Percentiles rank a stretch among this genome's conserved stretches.
Conservation (phyloP, 352 stramenopile species). For the Phytopythium litorale region DNA sequence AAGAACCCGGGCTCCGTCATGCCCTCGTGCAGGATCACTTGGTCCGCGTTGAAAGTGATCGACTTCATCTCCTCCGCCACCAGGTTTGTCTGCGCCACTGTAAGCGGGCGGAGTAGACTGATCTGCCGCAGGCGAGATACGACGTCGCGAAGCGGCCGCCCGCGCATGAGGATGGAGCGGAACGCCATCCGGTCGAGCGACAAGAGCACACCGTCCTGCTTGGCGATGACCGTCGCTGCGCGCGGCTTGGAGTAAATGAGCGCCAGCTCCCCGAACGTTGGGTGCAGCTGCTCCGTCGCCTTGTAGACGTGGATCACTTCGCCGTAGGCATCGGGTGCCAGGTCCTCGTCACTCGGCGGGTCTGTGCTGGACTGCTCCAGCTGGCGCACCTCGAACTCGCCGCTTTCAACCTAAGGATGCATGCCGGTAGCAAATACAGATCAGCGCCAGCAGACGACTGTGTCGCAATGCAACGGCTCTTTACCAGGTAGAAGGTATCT, state of each 20-base stretch:
- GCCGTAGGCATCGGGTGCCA: constrained; percentile 37
- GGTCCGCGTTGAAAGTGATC: constrained; percentile 70
- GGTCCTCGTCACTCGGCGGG: constrained; percentile 10
- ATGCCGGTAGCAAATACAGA: neutral
- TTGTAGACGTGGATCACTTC: constrained; percentile 79
- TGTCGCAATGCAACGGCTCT: neutral
- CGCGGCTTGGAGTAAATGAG: constrained; percentile 86
- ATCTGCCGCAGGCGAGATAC: constrained; percentile 81
- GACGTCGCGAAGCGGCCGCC: constrained; percentile 71
- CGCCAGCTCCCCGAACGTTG: constrained; percentile 85
- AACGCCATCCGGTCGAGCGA: constrained; percentile 92
- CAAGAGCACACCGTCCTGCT: constrained; percentile 73
- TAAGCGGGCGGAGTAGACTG: constrained; percentile 77
- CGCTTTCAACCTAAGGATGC: constrained; percentile 49
- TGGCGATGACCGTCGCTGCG: constrained; percentile 68
- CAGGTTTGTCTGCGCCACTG: constrained; percentile 85
- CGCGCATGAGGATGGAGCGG: constrained; percentile 89
- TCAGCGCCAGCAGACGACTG: neutral
- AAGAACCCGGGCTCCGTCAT: constrained; percentile 86
- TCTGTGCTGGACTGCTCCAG: constrained; percentile 22
- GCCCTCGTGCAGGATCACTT: constrained; percentile 88
- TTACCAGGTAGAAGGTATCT: constrained; percentile 93
- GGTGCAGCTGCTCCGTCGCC: constrained; percentile 45
- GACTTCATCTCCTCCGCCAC: constrained; percentile 88
- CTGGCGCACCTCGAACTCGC: constrained; percentile 76